Evolutionary conservation across 257 asterid genomes (phyloP), one percentile per base, ranked within the genome.

Genomic region (Solanum chaucha): DNA sequence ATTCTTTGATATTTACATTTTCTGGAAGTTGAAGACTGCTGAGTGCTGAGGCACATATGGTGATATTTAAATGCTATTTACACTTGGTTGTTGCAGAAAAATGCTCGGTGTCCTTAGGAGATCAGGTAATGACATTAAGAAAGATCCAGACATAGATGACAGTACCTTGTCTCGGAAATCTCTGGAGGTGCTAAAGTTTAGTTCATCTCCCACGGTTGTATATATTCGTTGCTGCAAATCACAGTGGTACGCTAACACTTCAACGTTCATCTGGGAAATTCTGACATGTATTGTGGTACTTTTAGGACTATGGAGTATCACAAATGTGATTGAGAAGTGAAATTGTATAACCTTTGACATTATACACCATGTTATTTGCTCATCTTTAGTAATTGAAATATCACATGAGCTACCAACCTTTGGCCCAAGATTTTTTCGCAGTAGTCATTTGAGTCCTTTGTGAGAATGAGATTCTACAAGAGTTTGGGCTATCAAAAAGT

Each of bases 231-330:
- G 59, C 48, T 26, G 58, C 30, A 65, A 84, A 71, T 40, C 17
- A 84, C 32, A 48, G 36, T 48, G 44, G 35, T 81, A 26, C 6
- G 28, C 41, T 14, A 30, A 40, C 46, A 4, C 44, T 70, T 71
- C 59, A 28, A 10, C 30, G 1, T 82, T 68, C 17, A 51, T 34
- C 55, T 70, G 68, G 87, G 41, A 58, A 55, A 19, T 73, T 59
- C 65, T 59, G 67, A 73, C 26, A 26, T 55, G 61, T n/a, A 58
- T 55, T 58, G 40, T 41, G 38, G 32, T 73, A 26, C 87, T 74
- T 34, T 59, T 58, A 84, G 87, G 87, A 85, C 72, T 59, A 4
- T 75, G 87, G 82, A 88, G 46, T 64, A 32, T 88, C 46, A 4
- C 80, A 19, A 41, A 80, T 15, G 65, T 44, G 24, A 15, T 46